Conservation (phyloP, 2,329 filamentous ascomycete genomes). For the Paramyrothecium sp. region DNA sequence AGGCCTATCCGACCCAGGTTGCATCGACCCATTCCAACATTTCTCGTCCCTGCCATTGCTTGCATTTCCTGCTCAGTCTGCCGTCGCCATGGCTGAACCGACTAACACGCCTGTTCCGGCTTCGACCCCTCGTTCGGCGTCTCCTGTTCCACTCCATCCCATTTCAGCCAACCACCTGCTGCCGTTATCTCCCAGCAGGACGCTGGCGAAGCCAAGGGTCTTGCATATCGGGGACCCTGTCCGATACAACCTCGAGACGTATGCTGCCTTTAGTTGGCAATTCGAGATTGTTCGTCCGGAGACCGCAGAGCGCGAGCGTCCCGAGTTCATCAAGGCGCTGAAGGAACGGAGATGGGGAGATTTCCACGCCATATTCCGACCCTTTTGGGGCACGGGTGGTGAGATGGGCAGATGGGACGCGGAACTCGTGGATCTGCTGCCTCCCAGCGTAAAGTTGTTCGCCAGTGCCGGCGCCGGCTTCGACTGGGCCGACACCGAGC, state of each 20-base stretch:
- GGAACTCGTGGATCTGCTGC: constrained; percentile 57
- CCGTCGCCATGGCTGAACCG: constrained; percentile 41
- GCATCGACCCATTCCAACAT: no score
- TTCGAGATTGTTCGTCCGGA: constrained; percentile 53
- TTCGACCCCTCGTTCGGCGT: constrained; percentile 42
- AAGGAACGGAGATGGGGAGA: constrained; percentile 52
- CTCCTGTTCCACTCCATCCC: constrained; percentile 29
- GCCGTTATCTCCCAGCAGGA: constrained; percentile 21
- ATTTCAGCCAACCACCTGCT: constrained; percentile 17
- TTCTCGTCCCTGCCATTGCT: no score
- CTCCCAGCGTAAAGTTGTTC: constrained; percentile 56
- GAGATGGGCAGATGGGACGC: constrained; percentile 66
- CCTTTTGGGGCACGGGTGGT: constrained; percentile 62
- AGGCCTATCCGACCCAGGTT: no score
- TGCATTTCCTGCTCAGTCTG: background rate
- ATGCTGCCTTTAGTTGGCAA: constrained; percentile 36
- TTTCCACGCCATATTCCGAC: constrained; percentile 55
- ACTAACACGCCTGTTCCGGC: constrained; percentile 44
- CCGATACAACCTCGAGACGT: constrained; percentile 47
- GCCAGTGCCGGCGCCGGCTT: constrained; percentile 65
- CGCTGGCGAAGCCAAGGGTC: constrained; percentile 50
- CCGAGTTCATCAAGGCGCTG: constrained; percentile 48
- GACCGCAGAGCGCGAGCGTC: constrained; percentile 47
- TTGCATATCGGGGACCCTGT: constrained; percentile 72
- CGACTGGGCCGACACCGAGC: constrained; percentile 63